These are phyloP conservation scores for Ilyonectria destructans DNA, from an alignment of 2,329 filamentous ascomycete species.

Conservation along the genomic window DNA sequence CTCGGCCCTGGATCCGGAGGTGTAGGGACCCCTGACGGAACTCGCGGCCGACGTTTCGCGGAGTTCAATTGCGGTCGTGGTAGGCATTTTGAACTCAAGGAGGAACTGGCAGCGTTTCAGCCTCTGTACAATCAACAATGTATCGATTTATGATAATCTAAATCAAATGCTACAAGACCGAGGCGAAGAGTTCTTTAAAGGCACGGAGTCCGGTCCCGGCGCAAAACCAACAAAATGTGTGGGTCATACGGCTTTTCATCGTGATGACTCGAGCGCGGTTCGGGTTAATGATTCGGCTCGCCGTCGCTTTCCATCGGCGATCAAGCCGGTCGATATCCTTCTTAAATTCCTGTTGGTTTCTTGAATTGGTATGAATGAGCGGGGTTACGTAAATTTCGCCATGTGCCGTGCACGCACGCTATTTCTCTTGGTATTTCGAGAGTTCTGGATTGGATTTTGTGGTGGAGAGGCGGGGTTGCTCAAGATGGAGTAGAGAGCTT, in stretches of 20 bases:
- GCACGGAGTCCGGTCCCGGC: constrained; percentile 15
- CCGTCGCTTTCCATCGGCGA: constrained; percentile 12
- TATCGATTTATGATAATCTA: background rate
- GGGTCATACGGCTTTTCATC: background rate
- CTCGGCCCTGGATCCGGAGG: background rate
- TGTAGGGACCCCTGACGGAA: constrained; percentile 19
- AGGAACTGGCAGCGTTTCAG: background rate
- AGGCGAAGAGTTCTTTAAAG: constrained; percentile 2
- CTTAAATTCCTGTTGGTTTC: background rate
- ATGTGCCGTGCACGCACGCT: constrained; percentile 1
- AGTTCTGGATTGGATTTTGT: constrained; percentile 1
- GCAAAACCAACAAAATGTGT: background rate
- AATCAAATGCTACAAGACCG: background rate
- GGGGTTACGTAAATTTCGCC: background rate
- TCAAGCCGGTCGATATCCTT: constrained; percentile 8
- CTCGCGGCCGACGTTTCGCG: constrained; percentile 16
- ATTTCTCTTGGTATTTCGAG: constrained; percentile 18
- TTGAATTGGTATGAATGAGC: constrained; percentile 8
- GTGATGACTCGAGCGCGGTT: constrained; percentile 2
- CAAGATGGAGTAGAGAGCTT: background rate
- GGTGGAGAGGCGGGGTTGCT: constrained; percentile 13
- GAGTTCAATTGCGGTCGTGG: constrained; percentile 31
- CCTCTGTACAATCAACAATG: background rate
- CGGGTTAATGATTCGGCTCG: constrained; percentile 3
- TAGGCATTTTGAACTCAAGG: constrained; percentile 10